Conservation (phyloP, 371 early-diverging fungal genomes). For the Rhizomucor miehei region DNA sequence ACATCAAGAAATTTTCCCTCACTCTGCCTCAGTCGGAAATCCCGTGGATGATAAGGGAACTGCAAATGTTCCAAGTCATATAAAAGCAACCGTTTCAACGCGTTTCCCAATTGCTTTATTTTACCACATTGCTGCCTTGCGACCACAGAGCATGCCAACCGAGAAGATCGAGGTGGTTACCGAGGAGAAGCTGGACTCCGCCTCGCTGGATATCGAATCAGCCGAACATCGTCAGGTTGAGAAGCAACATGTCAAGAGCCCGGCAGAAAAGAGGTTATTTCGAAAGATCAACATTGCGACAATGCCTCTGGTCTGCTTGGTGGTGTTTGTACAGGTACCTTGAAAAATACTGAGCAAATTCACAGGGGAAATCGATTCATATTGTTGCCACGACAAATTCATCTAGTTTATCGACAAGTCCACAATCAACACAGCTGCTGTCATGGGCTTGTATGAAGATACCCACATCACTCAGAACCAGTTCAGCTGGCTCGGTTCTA, state of each 20-base stretch:
- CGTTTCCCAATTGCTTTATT: no score
- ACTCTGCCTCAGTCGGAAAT: no score
- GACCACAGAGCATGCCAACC: no score
- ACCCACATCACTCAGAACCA: conserved; percentile 14
- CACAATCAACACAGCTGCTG: conserved; percentile 26
- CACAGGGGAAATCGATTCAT: background rate
- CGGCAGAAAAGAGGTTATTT: conserved; percentile 14
- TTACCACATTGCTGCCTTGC: no score
- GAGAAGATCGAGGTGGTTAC: no score
- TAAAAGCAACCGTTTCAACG: no score
- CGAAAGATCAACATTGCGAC: conserved; percentile 14
- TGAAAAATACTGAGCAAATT: background rate
- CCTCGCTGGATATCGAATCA: no score
- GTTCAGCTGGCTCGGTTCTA: conserved; percentile 28
- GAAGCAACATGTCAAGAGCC: conserved; percentile 5
- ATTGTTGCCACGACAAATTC: background rate
- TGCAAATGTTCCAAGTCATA: no score
- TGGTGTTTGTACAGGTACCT: conserved; percentile 20
- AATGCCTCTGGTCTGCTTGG: conserved; percentile 16
- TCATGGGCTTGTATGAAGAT: conserved; percentile 29
- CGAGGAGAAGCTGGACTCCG: no score
- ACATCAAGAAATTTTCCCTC: no score
- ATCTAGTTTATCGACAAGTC: conserved; percentile 36
- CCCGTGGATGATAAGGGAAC: no score
- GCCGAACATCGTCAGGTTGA: background rate